A percentile compares a stretch with the other conserved stretches of the same genome.
These are phyloP conservation scores for Barnettozyma wickerhamii DNA, from an alignment of 805 yeast species.

Conservation along the genomic window DNA sequence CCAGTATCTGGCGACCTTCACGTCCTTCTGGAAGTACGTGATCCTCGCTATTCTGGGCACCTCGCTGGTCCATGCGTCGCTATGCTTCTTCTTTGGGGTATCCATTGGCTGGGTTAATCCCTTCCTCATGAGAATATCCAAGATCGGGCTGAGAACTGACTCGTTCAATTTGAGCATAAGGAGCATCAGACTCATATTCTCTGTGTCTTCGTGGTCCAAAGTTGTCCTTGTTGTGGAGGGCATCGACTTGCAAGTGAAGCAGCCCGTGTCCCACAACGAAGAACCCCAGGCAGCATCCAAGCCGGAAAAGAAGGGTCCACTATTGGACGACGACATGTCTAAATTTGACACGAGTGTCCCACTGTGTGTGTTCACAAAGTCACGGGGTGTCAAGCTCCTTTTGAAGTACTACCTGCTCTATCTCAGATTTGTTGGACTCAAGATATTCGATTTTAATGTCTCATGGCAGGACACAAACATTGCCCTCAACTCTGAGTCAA, in stretches of 20 bases:
- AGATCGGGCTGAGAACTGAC: slow-evolving; percentile 12
- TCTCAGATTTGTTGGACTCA: slow-evolving; percentile 23
- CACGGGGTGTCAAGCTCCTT: slow-evolving; percentile 4
- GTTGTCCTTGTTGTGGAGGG: slow-evolving; percentile 20
- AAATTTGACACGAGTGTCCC: slow-evolving; percentile 15
- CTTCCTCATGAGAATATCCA: slow-evolving; percentile 20
- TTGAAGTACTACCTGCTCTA: slow-evolving; percentile 18
- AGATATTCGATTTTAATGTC: slow-evolving; percentile 13
- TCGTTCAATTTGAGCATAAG: slow-evolving; percentile 10
- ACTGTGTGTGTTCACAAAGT: slow-evolving; percentile 13
- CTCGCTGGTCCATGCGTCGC: slow-evolving; percentile 1
- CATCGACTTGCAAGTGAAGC: slow-evolving; percentile 9
- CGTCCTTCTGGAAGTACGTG: slow-evolving; percentile 1
- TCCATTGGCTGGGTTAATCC: slow-evolving; percentile 27
- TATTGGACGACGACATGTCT: neutral
- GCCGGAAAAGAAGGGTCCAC: neutral
- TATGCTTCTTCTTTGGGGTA: slow-evolving; percentile 23
- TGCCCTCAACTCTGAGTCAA: slow-evolving; percentile 11
- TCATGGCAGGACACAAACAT: slow-evolving; percentile 12
- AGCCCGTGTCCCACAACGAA: neutral
- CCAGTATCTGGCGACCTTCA: neutral
- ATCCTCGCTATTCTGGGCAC: neutral
- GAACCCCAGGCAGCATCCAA: neutral
- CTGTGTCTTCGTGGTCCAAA: slow-evolving; percentile 14
- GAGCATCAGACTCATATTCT: slow-evolving; percentile 13